Evolutionary conservation across 75 land plant species (phyloP).

Genomic region (Ceratopteris richardii): DNA sequence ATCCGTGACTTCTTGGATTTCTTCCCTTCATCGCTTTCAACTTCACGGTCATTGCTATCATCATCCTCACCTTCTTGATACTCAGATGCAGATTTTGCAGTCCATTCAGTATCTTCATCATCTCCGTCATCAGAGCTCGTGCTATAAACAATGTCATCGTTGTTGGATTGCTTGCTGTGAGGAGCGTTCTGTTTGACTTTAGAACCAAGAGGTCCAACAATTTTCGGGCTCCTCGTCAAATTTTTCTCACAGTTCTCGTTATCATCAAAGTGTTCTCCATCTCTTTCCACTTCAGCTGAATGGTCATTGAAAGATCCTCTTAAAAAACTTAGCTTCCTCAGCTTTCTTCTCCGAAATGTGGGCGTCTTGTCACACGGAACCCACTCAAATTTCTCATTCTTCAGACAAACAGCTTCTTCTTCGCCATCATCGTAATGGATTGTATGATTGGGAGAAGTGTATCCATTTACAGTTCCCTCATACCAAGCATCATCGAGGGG

Average conservation of each 20-base stretch:
- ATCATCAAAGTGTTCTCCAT: too few relatives aligned
- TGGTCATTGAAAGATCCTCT: neutral
- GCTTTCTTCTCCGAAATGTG: slow-evolving; percentile 13
- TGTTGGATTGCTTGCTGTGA: slow-evolving; percentile 40
- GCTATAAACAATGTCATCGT: slow-evolving; percentile 11
- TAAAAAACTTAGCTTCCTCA: neutral
- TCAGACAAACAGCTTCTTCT: slow-evolving; percentile 49
- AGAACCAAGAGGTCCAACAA: slow-evolving; percentile 3
- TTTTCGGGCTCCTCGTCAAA: neutral
- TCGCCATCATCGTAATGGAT: slow-evolving; percentile 77
- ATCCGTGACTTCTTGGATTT: slow-evolving; percentile 10
- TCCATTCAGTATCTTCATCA: slow-evolving; percentile 5
- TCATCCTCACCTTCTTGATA: slow-evolving; percentile 15
- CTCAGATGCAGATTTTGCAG: neutral
- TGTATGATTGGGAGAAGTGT: slow-evolving; percentile 16
- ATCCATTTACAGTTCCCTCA: slow-evolving; percentile 50
- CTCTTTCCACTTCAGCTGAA: too few relatives aligned
- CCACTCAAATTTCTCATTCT: slow-evolving; percentile 65
- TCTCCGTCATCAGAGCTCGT: slow-evolving; percentile 9
- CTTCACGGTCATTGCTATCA: slow-evolving; percentile 27
- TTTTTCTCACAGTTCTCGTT: too few relatives aligned
- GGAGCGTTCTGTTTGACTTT: slow-evolving; percentile 30
- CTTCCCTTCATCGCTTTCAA: slow-evolving; percentile 20
- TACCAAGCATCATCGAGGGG: slow-evolving; percentile 80
- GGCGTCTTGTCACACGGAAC: neutral